phyloP scores from a whole-genome alignment of 208 protist species.

The Leptomonas seymouri region DNA sequence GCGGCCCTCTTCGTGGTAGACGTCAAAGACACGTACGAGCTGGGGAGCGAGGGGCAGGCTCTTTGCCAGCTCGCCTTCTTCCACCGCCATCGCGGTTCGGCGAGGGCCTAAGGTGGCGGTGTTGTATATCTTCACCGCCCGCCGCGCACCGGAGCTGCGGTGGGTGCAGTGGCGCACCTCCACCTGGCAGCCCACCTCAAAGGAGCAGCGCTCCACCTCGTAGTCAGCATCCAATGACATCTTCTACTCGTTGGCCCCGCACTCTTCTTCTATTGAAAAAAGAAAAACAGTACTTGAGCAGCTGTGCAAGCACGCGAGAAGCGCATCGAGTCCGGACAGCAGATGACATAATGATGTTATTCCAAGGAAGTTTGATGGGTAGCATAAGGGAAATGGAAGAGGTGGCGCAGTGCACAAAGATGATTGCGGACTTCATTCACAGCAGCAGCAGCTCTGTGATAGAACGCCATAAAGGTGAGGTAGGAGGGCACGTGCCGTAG shows the following conservation, averaged over 20 bases:
- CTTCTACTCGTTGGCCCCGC: not conserved
- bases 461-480: too few relatives aligned
- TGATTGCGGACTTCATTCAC: too few relatives aligned
- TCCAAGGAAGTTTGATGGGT: too few relatives aligned
- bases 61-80: constrained; percentile 61
- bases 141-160: constrained; percentile 35
- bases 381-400: too few relatives aligned
- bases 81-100: constrained; percentile 37
- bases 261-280: too few relatives aligned
- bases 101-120: constrained; percentile 41
- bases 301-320: too few relatives aligned
- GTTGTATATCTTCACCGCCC: constrained; percentile 75
- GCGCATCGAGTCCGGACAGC: too few relatives aligned
- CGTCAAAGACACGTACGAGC: constrained; percentile 91
- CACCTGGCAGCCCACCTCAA: constrained; percentile 37
- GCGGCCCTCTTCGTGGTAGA: constrained; percentile 73
- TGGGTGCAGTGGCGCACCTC: constrained; percentile 61
- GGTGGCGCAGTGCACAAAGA: too few relatives aligned
- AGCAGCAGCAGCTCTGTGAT: too few relatives aligned
- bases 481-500: too few relatives aligned
- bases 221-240: constrained; percentile 66
- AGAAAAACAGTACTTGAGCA: too few relatives aligned
- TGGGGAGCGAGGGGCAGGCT: constrained; percentile 45
- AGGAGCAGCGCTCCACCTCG: constrained; percentile 46
- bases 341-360: too few relatives aligned